phyloP scores from a whole-genome alignment of 2,329 filamentous ascomycete genomes.

The Fusarium duplospermum region DNA sequence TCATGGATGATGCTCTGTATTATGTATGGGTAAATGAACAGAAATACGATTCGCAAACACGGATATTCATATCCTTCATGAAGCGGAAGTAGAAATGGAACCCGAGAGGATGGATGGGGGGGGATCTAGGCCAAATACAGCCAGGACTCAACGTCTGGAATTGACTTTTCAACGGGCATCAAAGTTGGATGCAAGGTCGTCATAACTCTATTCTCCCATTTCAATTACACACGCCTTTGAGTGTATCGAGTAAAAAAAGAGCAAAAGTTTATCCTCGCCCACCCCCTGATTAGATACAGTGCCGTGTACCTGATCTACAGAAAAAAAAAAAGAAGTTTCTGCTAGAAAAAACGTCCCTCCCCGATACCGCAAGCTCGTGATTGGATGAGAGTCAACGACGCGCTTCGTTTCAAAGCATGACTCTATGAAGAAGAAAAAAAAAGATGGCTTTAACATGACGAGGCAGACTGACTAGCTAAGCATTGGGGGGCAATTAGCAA shows the following conservation, averaged over 20 bases:
- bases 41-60: neutral
- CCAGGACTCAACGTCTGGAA: neutral
- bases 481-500: neutral
- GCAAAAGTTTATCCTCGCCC: constrained; percentile 1
- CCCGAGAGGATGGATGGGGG: neutral
- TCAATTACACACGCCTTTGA: neutral
- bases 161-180: neutral
- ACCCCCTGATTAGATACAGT: neutral
- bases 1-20: constrained; percentile 19
- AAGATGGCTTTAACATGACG: constrained; percentile 14
- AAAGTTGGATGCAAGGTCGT: neutral
- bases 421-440: neutral
- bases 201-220: constrained; percentile 15
- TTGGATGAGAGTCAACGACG: neutral
- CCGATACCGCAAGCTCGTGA: neutral
- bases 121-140: neutral
- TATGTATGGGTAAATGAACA: neutral
- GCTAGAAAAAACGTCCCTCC: neutral
- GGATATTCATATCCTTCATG: neutral
- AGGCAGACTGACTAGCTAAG: constrained; percentile 1
- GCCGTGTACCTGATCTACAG: constrained; percentile 29
- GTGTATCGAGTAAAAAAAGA: neutral
- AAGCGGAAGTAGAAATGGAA: neutral
- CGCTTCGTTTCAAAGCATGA: neutral
- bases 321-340: neutral